phyloP scores from a whole-genome alignment of 139 green algal species.

The Chlamydomonas incerta region DNA sequence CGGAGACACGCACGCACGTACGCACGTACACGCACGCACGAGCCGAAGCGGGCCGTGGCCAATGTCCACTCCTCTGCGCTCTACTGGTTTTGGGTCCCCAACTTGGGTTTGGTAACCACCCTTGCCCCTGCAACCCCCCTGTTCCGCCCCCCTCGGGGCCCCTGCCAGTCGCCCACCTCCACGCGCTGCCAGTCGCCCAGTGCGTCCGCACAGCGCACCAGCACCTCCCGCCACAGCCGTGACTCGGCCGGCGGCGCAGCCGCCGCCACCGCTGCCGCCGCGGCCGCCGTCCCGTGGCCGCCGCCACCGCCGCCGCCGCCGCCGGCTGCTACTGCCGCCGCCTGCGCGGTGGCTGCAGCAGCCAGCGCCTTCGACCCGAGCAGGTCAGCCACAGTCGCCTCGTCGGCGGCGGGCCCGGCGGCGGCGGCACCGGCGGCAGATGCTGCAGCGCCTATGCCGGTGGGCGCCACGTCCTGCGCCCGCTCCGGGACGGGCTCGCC shows the following conservation, averaged over 20 bases:
- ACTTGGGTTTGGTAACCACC: no score
- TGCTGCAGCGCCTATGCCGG: neutral
- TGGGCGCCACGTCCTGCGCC: neutral
- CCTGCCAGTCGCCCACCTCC: no score
- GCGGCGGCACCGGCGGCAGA: neutral
- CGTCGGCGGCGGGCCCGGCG: neutral
- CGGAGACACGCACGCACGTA: no score
- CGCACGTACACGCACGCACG: no score
- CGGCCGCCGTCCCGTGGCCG: neutral
- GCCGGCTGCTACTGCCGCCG: no score
- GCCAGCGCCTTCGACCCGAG: neutral
- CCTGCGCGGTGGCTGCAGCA: neutral
- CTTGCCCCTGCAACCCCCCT: no score
- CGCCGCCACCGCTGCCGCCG: neutral
- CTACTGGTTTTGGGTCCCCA: no score
- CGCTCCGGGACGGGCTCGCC: constrained; percentile 11
- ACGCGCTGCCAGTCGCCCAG: constrained; percentile 26
- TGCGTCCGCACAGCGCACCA: constrained; percentile 18
- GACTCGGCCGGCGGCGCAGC: neutral
- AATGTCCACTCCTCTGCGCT: no score
- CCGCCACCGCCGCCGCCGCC: no score
- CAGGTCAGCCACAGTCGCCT: neutral
- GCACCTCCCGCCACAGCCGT: constrained; percentile 4
- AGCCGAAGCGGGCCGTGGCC: no score
- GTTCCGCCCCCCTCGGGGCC: neutral